Conservation (phyloP, 2,329 filamentous ascomycete genomes). For the Fusarium tuaranense region DNA sequence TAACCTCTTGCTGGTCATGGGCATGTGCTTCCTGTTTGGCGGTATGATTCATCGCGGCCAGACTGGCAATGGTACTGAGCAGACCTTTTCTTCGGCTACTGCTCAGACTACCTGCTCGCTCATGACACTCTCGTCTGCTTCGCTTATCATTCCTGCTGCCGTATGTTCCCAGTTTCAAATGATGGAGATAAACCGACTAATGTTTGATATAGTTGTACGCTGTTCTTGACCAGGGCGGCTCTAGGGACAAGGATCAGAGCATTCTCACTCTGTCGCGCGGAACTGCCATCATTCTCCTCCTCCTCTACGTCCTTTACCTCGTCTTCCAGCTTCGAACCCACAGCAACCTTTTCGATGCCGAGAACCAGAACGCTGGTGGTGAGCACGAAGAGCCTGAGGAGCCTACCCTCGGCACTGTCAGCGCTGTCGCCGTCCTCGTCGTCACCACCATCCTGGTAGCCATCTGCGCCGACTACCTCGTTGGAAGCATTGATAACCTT, state of each 20-base stretch:
- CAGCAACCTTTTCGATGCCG: constrained; percentile 75
- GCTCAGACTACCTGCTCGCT: constrained; percentile 82
- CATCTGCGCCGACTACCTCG: constrained; percentile 81
- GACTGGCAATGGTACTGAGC: constrained; percentile 71
- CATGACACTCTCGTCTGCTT: constrained; percentile 81
- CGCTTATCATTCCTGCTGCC: constrained; percentile 82
- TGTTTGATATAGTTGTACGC: constrained; percentile 67
- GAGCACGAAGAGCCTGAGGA: constrained; percentile 59
- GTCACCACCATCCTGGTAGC: constrained; percentile 77
- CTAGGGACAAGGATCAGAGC: constrained; percentile 61
- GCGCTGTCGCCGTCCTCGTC: constrained; percentile 75
- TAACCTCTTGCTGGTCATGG: constrained; percentile 89
- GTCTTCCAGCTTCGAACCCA: constrained; percentile 84
- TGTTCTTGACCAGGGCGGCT: constrained; percentile 63
- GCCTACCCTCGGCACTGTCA: constrained; percentile 69
- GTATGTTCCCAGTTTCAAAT: constrained; percentile 50
- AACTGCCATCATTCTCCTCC: constrained; percentile 79
- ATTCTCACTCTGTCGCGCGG: constrained; percentile 80
- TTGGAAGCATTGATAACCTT: constrained; percentile 79
- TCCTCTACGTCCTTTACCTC: constrained; percentile 82
- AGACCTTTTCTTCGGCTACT: constrained; percentile 79
- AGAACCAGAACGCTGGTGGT: constrained; percentile 58
- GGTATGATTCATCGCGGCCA: constrained; percentile 72
- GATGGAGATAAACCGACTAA: constrained; percentile 27
- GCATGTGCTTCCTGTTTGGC: constrained; percentile 83